These are phyloP conservation scores for Aureobasidium sp. DNA, from an alignment of 2,329 filamentous ascomycete genomes.

Conservation along the genomic window DNA sequence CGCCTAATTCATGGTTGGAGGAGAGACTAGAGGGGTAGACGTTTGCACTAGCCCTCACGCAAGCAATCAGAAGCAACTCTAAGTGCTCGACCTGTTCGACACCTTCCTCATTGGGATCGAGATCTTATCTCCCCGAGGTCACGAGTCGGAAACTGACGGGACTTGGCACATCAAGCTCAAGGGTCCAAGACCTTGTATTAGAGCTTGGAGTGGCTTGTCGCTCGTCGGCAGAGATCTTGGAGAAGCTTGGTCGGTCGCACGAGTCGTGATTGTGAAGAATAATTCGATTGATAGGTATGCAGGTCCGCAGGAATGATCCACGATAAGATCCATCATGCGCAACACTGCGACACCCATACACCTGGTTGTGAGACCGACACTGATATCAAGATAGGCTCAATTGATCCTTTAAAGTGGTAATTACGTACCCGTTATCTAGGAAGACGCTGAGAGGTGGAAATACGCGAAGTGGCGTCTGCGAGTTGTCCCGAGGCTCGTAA, in stretches of 20 bases:
- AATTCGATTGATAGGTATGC: not conserved
- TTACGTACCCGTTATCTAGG: conserved; percentile 2
- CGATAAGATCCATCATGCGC: not conserved
- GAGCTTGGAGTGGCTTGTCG: not conserved
- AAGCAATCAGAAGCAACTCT: not conserved
- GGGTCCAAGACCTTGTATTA: not conserved
- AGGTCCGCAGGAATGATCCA: not conserved
- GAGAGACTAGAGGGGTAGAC: not conserved
- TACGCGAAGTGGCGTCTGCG: conserved; percentile 3
- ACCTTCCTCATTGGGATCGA: not conserved
- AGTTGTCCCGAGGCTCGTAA: conserved; percentile 2
- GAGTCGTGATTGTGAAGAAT: not conserved
- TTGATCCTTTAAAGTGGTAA: not conserved
- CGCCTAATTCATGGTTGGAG: not conserved
- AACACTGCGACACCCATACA: not conserved
- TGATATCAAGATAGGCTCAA: not conserved
- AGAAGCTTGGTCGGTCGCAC: not conserved
- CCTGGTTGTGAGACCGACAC: not conserved
- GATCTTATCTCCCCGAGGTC: not conserved
- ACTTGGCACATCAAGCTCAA: not conserved
- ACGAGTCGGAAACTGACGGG: not conserved
- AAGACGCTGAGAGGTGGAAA: not conserved
- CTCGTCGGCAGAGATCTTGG: not conserved
- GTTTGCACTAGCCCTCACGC: not conserved
- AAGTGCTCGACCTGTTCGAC: not conserved